Percentiles rank a stretch among this genome's conserved stretches.
These are phyloP conservation scores for Dioscorea alata DNA, from an alignment of 106 monocot genomes.

Conservation along the genomic window DNA sequence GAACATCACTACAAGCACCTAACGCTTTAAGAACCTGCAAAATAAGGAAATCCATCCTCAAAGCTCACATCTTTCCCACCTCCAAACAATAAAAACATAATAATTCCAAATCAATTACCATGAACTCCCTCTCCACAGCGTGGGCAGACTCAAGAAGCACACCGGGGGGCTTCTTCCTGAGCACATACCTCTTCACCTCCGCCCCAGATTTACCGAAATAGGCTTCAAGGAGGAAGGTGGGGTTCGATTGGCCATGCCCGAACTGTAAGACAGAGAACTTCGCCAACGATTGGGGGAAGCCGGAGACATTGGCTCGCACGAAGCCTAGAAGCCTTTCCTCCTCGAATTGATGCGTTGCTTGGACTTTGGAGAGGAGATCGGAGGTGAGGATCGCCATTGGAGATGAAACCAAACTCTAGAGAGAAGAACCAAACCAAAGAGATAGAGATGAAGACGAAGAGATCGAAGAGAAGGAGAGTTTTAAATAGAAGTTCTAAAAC, in stretches of 20 bases:
- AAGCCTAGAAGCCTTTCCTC: conserved; percentile 63
- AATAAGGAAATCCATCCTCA: not conserved
- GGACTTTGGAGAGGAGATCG: conserved; percentile 49
- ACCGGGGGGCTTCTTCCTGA: conserved; percentile 92
- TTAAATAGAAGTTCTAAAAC: no score
- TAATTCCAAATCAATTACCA: conserved; percentile 20
- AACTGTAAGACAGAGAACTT: conserved; percentile 66
- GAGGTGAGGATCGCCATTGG: conserved; percentile 62
- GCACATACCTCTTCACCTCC: conserved; percentile 57
- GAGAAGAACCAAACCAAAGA: not conserved
- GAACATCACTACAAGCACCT: conserved; percentile 67
- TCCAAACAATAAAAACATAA: not conserved
- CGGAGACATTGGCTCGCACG: conserved; percentile 48
- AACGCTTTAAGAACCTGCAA: conserved; percentile 91
- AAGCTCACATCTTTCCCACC: not conserved
- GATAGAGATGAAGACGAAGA: not conserved
- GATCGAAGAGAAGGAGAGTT: no score
- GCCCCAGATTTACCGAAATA: conserved; percentile 4
- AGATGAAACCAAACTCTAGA: not conserved
- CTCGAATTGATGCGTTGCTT: conserved; percentile 56
- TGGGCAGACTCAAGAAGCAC: conserved; percentile 82
- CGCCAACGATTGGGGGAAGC: conserved; percentile 47
- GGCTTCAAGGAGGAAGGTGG: conserved; percentile 81
- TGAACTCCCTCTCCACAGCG: conserved; percentile 86
- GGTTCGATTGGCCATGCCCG: conserved; percentile 95